phyloP scores from a whole-genome alignment of 176 grass and related monocot genomes.

The Cocos nucifera region DNA sequence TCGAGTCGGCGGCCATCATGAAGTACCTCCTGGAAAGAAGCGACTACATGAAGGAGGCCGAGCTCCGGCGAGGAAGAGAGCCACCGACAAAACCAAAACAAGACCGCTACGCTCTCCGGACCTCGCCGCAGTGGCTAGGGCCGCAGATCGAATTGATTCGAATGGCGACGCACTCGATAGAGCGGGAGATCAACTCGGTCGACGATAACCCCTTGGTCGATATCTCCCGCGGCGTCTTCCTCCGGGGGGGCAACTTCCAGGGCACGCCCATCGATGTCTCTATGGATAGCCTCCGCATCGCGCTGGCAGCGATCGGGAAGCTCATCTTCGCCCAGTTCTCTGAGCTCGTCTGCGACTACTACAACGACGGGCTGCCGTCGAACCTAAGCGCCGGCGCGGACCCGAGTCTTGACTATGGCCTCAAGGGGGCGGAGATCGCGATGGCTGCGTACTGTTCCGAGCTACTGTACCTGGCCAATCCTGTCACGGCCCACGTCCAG shows the following conservation, averaged over 20 bases:
- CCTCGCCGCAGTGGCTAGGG: constrained; percentile 4
- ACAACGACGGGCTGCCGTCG: constrained; percentile 6
- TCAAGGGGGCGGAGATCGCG: constrained; percentile 10
- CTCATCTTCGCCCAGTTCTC: constrained; percentile 11
- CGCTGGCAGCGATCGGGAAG: constrained; percentile 5
- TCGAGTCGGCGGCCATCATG: constrained; percentile 4
- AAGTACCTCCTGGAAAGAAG: not conserved
- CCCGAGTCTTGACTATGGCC: constrained; percentile 3
- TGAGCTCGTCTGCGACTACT: constrained; percentile 3
- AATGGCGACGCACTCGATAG: not conserved
- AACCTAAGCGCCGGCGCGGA: not conserved
- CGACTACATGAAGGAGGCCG: not conserved
- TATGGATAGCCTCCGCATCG: constrained; percentile 4
- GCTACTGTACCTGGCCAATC: constrained; percentile 1
- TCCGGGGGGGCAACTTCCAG: constrained; percentile 3
- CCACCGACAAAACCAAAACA: not conserved
- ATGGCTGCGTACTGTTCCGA: constrained; percentile 8
- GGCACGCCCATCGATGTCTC: constrained; percentile 2
- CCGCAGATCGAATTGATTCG: constrained; percentile 6
- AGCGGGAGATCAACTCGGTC: constrained; percentile 7
- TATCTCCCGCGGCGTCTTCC: not conserved
- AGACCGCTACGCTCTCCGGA: constrained; percentile 4
- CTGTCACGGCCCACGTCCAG: constrained; percentile 6
- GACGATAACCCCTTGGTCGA: constrained; percentile 6
- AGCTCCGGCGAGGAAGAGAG: not conserved